A percentile compares a stretch with the other conserved stretches of the same genome.
Evolutionary conservation across 768 basidiomycete species (phyloP).

Genomic region (Strobilomyces dryophilus): DNA sequence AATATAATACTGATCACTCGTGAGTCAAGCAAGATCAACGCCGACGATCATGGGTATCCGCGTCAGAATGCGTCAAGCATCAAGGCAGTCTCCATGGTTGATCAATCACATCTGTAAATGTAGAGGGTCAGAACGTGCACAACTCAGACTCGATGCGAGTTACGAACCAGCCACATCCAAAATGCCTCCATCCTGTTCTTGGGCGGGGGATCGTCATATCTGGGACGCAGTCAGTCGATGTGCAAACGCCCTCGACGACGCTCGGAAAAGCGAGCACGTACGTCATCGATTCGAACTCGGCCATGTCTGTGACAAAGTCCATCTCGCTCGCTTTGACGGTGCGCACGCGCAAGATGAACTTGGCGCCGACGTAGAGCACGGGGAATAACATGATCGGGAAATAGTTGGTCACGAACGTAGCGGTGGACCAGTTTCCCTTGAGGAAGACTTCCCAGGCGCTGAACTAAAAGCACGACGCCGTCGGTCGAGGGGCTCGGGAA

Average conservation of each 20-base stretch:
- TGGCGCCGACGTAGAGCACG: slow-evolving; percentile 37
- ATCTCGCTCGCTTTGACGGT: slow-evolving; percentile 14
- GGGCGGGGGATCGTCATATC: slow-evolving; percentile 26
- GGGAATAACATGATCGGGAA: slow-evolving; percentile 45
- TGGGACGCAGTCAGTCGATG: background rate
- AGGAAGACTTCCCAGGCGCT: slow-evolving; percentile 42
- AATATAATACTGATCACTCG: background rate
- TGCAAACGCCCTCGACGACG: background rate
- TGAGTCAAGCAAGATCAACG: background rate
- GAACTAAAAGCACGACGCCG: slow-evolving; percentile 21
- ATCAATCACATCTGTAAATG: slow-evolving; percentile 8
- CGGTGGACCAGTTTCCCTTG: slow-evolving; percentile 34
- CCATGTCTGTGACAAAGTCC: slow-evolving; percentile 26
- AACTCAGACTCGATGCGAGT: background rate
- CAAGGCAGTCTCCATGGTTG: background rate
- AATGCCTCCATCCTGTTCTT: slow-evolving; percentile 26
- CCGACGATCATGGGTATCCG: background rate
- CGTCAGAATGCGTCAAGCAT: too few relatives aligned
- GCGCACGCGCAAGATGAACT: slow-evolving; percentile 14
- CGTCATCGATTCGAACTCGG: slow-evolving; percentile 31
- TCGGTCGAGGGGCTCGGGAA: background rate
- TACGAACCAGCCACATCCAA: slow-evolving; percentile 28
- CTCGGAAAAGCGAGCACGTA: background rate
- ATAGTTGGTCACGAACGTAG: slow-evolving; percentile 41
- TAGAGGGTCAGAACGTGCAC: background rate